phyloP scores from a whole-genome alignment of 169 alveolate species.

The Neospora caninum region DNA sequence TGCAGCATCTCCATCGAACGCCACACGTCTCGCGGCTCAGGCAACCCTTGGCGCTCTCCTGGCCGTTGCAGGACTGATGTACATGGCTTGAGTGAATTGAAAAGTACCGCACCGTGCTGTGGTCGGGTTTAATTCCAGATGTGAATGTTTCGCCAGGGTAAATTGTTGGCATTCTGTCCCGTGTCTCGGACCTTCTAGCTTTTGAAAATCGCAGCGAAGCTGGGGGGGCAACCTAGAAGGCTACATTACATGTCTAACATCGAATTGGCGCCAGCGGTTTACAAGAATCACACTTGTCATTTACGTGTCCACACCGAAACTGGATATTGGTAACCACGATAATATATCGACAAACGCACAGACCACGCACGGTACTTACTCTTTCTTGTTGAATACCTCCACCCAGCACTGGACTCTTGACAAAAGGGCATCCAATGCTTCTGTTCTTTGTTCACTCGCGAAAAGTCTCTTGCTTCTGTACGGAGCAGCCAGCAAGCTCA shows the following conservation, averaged over 20 bases:
- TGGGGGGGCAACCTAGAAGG: too few species aligned
- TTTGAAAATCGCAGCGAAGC: too few species aligned
- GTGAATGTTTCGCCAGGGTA: background rate
- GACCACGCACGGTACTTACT: background rate
- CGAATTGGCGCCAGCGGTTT: too few species aligned
- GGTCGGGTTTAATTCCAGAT: background rate
- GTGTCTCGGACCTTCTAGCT: too few species aligned
- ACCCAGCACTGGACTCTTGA: conserved; percentile 25
- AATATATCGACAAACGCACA: too few species aligned
- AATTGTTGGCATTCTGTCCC: too few species aligned
- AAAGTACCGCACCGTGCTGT: background rate
- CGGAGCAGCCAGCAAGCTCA: background rate
- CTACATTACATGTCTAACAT: too few species aligned
- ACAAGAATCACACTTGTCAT: too few species aligned
- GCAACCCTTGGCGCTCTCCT: background rate
- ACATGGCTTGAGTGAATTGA: background rate
- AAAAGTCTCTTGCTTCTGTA: background rate
- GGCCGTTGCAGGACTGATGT: background rate
- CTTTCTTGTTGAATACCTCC: conserved; percentile 32
- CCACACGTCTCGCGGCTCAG: background rate
- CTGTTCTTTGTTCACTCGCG: background rate
- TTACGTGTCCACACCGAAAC: too few species aligned
- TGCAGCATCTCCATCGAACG: background rate
- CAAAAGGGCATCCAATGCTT: conserved; percentile 25
- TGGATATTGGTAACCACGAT: too few species aligned